Conservation (phyloP, 495 filamentous ascomycete species). For the Staphylotrichum tortipilum region DNA sequence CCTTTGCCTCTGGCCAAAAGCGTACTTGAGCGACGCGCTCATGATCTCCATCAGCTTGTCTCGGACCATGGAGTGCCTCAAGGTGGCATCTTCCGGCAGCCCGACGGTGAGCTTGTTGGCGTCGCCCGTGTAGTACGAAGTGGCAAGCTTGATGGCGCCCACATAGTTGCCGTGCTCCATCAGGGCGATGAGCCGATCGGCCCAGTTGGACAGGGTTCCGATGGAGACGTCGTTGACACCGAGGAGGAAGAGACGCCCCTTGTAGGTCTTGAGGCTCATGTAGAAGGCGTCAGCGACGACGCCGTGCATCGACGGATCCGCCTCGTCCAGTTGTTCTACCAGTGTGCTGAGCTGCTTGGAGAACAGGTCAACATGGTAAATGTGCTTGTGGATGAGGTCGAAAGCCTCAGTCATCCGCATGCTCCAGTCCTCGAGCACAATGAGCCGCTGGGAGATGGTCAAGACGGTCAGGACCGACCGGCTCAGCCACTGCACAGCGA, state of each 20-base stretch:
- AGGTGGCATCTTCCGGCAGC: slow-evolving; percentile 70
- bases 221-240: slow-evolving; percentile 85
- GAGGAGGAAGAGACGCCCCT: slow-evolving; percentile 83
- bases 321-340: slow-evolving; percentile 81
- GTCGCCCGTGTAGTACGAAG: slow-evolving; percentile 80
- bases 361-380: slow-evolving; percentile 85
- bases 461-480: slow-evolving; percentile 85
- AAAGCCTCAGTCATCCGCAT: slow-evolving; percentile 90
- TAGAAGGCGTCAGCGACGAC: slow-evolving; percentile 96
- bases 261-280: slow-evolving; percentile 94
- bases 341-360: slow-evolving; percentile 69
- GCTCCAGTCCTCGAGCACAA: slow-evolving; percentile 82
- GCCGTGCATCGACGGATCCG: slow-evolving; percentile 83
- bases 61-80: slow-evolving; percentile 72
- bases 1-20: slow-evolving; percentile 54
- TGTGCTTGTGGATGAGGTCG: slow-evolving; percentile 83
- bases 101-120: slow-evolving; percentile 88
- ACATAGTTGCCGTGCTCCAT: slow-evolving; percentile 96
- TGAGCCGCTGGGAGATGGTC: slow-evolving; percentile 84
- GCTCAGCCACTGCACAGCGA: slow-evolving; percentile 93
- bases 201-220: slow-evolving; percentile 92
- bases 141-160: slow-evolving; percentile 80
- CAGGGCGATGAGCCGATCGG: slow-evolving; percentile 87
- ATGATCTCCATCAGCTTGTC: slow-evolving; percentile 93
- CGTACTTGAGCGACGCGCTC: slow-evolving; percentile 83